A percentile compares a stretch with the other conserved stretches of the same genome.
Conservation (phyloP, 2,329 filamentous ascomycete genomes). For the Aspergillus phoenicis region DNA sequence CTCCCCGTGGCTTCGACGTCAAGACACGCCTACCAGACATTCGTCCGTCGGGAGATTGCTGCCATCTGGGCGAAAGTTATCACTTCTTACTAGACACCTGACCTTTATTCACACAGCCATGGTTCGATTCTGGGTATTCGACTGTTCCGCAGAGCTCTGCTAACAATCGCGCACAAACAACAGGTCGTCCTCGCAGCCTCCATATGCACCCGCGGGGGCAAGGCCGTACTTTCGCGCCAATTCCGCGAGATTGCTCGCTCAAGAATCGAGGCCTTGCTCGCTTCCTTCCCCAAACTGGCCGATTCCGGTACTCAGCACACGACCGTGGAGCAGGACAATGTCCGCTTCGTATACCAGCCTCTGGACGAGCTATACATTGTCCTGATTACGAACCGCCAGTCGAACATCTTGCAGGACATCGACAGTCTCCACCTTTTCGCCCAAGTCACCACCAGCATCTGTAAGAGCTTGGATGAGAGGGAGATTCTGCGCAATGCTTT, state of each 20-base stretch:
- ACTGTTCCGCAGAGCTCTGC: conserved; percentile 1
- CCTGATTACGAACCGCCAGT: conserved; percentile 98
- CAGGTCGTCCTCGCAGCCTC: conserved; percentile 98
- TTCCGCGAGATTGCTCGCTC: conserved; percentile 98
- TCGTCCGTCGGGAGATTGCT: conserved; percentile 6
- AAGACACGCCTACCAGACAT: conserved; percentile 15
- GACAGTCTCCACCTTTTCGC: conserved; percentile 97
- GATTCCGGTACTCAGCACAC: conserved; percentile 97
- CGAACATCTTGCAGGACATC: conserved; percentile 98
- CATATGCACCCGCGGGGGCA: conserved; percentile 97
- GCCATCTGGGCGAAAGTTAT: conserved; percentile 8
- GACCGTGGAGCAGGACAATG: conserved; percentile 98
- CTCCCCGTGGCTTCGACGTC: conserved; percentile 23
- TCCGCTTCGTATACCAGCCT: conserved; percentile 98
- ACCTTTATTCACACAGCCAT: conserved; percentile 22
- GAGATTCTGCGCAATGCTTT: conserved; percentile 95
- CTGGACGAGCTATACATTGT: conserved; percentile 99
- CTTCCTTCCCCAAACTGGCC: conserved; percentile 95
- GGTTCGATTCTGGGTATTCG: conserved; percentile 24
- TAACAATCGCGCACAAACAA: conserved; percentile 27
- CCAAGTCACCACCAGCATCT: conserved; percentile 94
- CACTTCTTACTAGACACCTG: conserved; percentile 4
- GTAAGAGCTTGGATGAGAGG: conserved; percentile 91
- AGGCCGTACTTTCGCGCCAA: conserved; percentile 95
- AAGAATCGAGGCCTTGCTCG: conserved; percentile 91